A percentile compares a stretch with the other conserved stretches of the same genome.
Evolutionary conservation across 192 early-diverging fungal species (phyloP).

Genomic region (Linnemannia zychae): DNA sequence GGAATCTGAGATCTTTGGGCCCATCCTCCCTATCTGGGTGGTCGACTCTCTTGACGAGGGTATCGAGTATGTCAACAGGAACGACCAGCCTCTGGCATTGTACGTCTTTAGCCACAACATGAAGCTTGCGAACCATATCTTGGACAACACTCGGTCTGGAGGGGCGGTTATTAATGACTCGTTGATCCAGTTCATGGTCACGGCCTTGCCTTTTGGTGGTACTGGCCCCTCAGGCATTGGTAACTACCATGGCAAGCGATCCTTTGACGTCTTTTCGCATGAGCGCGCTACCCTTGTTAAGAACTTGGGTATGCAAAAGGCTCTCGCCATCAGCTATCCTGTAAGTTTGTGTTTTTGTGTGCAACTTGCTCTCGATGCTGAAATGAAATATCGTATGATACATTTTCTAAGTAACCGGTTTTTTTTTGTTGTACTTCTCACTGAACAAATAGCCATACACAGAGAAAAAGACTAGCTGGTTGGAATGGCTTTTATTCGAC

Average conservation of each 20-base stretch:
- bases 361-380: not conserved
- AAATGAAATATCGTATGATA: too few relatives aligned
- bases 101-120: constrained; percentile 78
- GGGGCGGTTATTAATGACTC: constrained; percentile 85
- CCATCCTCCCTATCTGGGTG: constrained; percentile 85
- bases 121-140: constrained; percentile 67
- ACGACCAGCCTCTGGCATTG: constrained; percentile 83
- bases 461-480: constrained; percentile 41
- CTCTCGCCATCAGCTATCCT: constrained; percentile 49
- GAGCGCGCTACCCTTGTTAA: constrained; percentile 72
- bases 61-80: constrained; percentile 70
- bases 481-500: constrained; percentile 27
- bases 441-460: constrained; percentile 32
- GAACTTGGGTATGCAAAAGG: constrained; percentile 52
- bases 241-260: constrained; percentile 82
- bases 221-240: constrained; percentile 90
- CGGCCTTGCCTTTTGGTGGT: constrained; percentile 89
- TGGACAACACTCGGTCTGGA: constrained; percentile 82
- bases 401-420: not conserved
- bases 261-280: constrained; percentile 88
- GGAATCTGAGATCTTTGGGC: constrained; percentile 94
- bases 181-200: constrained; percentile 71
- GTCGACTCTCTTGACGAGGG: constrained; percentile 75
- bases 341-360: constrained; percentile 22
- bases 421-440: not conserved